A percentile compares a stretch with the other conserved stretches of the same genome.
Conservation (phyloP, 2,329 filamentous ascomycete genomes). For the Monilinia fructigena region DNA sequence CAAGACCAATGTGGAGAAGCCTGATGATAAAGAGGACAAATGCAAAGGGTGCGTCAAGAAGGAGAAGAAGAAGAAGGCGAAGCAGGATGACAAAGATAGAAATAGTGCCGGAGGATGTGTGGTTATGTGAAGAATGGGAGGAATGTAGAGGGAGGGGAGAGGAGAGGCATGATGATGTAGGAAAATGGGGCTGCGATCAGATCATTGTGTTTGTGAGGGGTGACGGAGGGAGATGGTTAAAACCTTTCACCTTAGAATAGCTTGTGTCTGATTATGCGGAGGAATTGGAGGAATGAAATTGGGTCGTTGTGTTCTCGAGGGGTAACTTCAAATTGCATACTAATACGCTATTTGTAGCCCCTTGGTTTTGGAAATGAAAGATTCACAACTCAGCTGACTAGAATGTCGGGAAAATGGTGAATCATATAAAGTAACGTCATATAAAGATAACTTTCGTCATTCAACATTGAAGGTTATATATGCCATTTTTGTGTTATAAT, state of each 20-base stretch:
- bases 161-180: background rate
- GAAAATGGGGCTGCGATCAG: background rate
- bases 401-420: background rate
- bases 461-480: background rate
- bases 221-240: background rate
- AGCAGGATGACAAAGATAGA: background rate
- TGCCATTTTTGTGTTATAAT: background rate
- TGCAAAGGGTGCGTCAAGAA: background rate
- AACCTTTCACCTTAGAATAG: background rate
- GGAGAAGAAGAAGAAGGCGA: slow-evolving; percentile 1
- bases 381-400: background rate
- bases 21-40: background rate
- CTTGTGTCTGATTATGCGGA: background rate
- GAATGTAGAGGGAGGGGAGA: background rate
- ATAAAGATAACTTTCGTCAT: background rate
- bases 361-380: background rate
- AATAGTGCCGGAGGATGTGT: background rate
- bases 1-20: background rate
- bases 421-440: background rate
- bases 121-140: background rate
- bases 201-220: background rate
- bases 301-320: background rate
- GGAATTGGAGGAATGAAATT: background rate
- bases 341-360: background rate
- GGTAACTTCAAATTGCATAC: background rate